phyloP scores from a whole-genome alignment of 2,329 filamentous ascomycete species.

The Colletotrichum phormii region DNA sequence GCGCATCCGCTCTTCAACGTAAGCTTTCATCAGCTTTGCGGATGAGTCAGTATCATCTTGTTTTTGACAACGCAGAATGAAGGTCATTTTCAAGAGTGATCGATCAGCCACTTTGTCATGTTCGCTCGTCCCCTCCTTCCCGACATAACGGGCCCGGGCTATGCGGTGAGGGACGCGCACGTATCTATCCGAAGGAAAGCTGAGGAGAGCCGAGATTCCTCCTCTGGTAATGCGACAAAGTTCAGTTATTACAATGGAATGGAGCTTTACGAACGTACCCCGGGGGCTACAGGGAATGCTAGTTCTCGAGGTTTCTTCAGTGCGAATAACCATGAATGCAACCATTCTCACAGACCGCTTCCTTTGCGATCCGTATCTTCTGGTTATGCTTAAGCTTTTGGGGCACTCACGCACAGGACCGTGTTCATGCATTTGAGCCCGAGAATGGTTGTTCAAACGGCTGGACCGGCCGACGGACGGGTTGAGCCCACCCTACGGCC shows the following conservation, averaged over 20 bases:
- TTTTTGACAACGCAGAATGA: background rate
- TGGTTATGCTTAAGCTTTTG: background rate
- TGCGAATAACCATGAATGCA: background rate
- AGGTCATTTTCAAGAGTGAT: background rate
- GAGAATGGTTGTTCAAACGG: background rate
- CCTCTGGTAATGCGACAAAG: background rate
- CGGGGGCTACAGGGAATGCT: background rate
- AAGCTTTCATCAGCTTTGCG: background rate
- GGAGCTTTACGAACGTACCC: background rate
- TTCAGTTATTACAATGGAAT: background rate
- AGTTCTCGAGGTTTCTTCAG: background rate
- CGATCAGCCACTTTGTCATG: background rate
- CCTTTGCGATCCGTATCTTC: background rate
- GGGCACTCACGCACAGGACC: background rate
- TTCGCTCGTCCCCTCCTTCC: no score
- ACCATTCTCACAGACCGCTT: background rate
- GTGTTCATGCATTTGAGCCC: background rate
- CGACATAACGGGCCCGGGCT: background rate
- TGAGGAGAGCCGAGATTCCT: background rate
- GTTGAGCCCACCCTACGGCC: background rate
- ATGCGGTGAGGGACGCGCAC: background rate
- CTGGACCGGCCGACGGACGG: conserved; percentile 9
- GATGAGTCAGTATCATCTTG: background rate
- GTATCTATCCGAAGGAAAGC: background rate
- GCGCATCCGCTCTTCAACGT: background rate